phyloP scores from a whole-genome alignment of 2,329 filamentous ascomycete species.

The Thermoascus crustaceus region DNA sequence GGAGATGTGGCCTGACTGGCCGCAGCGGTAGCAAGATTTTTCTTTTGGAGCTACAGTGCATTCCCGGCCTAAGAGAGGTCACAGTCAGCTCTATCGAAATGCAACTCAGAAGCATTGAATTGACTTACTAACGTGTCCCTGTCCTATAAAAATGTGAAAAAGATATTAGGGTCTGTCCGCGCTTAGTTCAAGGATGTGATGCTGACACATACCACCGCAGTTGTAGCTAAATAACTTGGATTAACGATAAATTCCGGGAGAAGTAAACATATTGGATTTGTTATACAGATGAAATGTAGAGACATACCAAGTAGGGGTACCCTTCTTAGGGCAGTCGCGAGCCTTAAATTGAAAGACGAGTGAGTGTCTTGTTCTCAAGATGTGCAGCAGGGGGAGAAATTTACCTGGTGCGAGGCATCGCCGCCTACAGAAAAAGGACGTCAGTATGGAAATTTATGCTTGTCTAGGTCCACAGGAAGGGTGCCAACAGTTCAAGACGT shows the following conservation, averaged over 20 bases:
- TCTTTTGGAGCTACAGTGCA: constrained; percentile 86
- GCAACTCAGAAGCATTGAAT: constrained; percentile 5
- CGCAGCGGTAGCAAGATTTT: constrained; percentile 58
- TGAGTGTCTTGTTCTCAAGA: constrained; percentile 1
- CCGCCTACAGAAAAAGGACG: constrained; percentile 49
- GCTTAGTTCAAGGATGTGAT: not conserved
- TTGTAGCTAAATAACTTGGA: constrained; percentile 55
- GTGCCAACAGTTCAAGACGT: too few species aligned
- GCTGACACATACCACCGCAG: constrained; percentile 60
- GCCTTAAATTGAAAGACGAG: constrained; percentile 45
- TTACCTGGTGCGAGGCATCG: constrained; percentile 67
- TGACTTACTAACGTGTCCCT: constrained; percentile 69
- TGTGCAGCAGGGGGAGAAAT: constrained; percentile 16
- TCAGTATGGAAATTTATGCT: constrained; percentile 12
- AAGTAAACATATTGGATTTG: too few species aligned
- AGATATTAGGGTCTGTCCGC: constrained; percentile 19
- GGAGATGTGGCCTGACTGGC: constrained; percentile 79
- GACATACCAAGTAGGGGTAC: constrained; percentile 70
- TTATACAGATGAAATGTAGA: not conserved
- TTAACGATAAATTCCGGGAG: constrained; percentile 6
- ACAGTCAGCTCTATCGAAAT: constrained; percentile 15
- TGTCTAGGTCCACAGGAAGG: not conserved
- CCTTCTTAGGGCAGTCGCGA: constrained; percentile 78
- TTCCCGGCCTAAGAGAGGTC: constrained; percentile 60
- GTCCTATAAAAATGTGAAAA: constrained; percentile 31